Base-by-base conservation (phyloP, 306 rosid genomes). In the Rosa chinensis region DNA sequence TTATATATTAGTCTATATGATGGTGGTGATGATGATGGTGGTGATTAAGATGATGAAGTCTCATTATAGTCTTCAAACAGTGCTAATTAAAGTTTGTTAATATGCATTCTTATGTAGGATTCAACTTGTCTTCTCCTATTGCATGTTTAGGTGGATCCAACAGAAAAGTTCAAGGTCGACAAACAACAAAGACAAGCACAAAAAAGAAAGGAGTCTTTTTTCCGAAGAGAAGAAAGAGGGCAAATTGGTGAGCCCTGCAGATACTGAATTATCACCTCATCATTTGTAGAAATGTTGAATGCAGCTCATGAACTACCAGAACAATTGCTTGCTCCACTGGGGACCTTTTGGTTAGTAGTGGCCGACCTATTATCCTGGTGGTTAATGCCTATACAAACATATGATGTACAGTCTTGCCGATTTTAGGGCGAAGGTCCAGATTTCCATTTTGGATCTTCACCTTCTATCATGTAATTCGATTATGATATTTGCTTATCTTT, bases 341-440 rank as follows among this genome's bases (percentile, higher is more conserved):
- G 72, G 72, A 64, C 82, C 75, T 78, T 67, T 66, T 78, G 70
- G 77, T 80, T 23, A 79, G 48, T 53, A 72, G 78, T 80, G 88
- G 85, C 77, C 80, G 82, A 77, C 85, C 92, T 89, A 86, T 71
- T 64, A 79, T 88, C 86, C 76, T 86, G 87, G 89, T 87, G 88
- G 90, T 72, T 73, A 80, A 78, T 83, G 89, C 66, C 85, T 85
- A 85, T 78, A 49, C 85, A 50, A 71, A 78, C 89, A 62, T 67
- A 28, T 43, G 78, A 43, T 43, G 43, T 43, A 75, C 43, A 16
- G 56, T 45, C 70, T 47, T 37, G 47, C 44, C 13, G 23, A 6
- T 16, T 66, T 35, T 64, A 64, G 70, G 45, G 7, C 9, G 8
- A 12, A 62, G 11, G 23, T 16, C 47, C 17, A 5, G 10, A 62